These are phyloP conservation scores for Phytophthora idaei DNA, from an alignment of 352 stramenopile species.

Conservation along the genomic window DNA sequence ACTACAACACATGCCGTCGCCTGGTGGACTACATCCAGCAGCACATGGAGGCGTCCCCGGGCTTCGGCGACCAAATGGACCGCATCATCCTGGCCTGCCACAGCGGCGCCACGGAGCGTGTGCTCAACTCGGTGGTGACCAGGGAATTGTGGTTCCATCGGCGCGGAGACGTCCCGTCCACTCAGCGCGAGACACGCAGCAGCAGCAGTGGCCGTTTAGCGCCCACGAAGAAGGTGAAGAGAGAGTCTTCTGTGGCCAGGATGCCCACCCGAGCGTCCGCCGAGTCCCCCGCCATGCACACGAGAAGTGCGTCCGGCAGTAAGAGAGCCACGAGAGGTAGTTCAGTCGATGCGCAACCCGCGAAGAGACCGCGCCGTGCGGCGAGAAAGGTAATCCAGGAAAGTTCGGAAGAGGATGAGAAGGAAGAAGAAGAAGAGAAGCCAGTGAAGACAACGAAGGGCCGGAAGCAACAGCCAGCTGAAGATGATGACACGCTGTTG, in stretches of 20 bases:
- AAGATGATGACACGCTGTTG: slow-evolving; percentile 23
- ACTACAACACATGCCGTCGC: slow-evolving; percentile 59
- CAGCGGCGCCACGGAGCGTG: slow-evolving; percentile 53
- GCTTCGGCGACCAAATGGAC: slow-evolving; percentile 59
- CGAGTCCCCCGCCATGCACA: slow-evolving; percentile 30
- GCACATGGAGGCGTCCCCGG: slow-evolving; percentile 63
- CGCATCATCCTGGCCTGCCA: slow-evolving; percentile 72
- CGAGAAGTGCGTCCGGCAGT: slow-evolving; percentile 13
- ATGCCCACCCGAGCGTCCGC: slow-evolving; percentile 14
- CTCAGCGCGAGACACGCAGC: slow-evolving; percentile 7
- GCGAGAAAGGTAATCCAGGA: slow-evolving; percentile 29
- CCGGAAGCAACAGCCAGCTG: slow-evolving; percentile 16
- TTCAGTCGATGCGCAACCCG: slow-evolving; percentile 11
- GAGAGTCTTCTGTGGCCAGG: slow-evolving; percentile 2
- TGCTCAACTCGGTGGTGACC: slow-evolving; percentile 63
- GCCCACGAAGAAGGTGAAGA: slow-evolving; percentile 28
- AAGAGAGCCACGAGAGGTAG: slow-evolving; percentile 24
- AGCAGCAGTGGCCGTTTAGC: slow-evolving; percentile 5
- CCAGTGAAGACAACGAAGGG: background rate
- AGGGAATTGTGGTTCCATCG: slow-evolving; percentile 67
- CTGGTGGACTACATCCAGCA: slow-evolving; percentile 66
- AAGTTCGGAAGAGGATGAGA: slow-evolving; percentile 26
- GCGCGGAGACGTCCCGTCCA: slow-evolving; percentile 14
- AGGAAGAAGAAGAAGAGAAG: slow-evolving; percentile 27
- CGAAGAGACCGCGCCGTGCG: slow-evolving; percentile 35